phyloP scores from a whole-genome alignment of 371 early-diverging fungal species.

The Rhizopus microsporus region DNA sequence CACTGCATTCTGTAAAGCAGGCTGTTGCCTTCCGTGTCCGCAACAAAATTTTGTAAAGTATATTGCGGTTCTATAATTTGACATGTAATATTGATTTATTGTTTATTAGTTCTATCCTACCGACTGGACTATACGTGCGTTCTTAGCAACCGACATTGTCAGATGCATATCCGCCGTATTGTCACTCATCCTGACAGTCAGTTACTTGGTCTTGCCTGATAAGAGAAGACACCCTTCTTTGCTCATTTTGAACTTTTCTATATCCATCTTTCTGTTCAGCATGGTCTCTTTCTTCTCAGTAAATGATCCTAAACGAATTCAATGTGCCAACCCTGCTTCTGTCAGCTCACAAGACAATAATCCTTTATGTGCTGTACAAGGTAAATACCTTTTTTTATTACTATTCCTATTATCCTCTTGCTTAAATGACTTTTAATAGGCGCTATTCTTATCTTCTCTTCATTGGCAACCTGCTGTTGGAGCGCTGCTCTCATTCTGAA shows the following conservation, averaged over 20 bases:
- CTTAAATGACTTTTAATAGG: constrained; percentile 21
- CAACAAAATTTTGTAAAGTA: constrained; percentile 35
- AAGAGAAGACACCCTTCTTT: constrained; percentile 67
- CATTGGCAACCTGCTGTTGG: constrained; percentile 63
- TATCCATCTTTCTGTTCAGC: constrained; percentile 58
- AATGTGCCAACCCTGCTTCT: constrained; percentile 52
- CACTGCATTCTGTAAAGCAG: constrained; percentile 27
- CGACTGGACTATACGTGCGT: constrained; percentile 48
- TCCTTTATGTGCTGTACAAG: constrained; percentile 61
- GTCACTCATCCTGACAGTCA: constrained; percentile 54
- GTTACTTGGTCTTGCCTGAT: constrained; percentile 61
- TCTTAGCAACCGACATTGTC: constrained; percentile 50
- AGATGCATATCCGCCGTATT: constrained; percentile 55
- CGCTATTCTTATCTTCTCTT: constrained; percentile 57
- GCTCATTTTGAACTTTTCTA: constrained; percentile 62
- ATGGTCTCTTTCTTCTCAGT: constrained; percentile 56
- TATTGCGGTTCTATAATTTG: neutral
- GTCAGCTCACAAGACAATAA: constrained; percentile 60
- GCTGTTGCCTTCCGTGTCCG: constrained; percentile 49
- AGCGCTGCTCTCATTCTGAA: constrained; percentile 63
- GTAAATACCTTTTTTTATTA: constrained; percentile 16
- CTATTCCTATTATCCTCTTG: neutral
- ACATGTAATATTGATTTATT: neutral
- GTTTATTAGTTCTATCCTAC: constrained; percentile 45
- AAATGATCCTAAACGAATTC: constrained; percentile 54